Conservation (phyloP, 176 grass and related monocot genomes). For the Bonia amplexicaulis region DNA sequence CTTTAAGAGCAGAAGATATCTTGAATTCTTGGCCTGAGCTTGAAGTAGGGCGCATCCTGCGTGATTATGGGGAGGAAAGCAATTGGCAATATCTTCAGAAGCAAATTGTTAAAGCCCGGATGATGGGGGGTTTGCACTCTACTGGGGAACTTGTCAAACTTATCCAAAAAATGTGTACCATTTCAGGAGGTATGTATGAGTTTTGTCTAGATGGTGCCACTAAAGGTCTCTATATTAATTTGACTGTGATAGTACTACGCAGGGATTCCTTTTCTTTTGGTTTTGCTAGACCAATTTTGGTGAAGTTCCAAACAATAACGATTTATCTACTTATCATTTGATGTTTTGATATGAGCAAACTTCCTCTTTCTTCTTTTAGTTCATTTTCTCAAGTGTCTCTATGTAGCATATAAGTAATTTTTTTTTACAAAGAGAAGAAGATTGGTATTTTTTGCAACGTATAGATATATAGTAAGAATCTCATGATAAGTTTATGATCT, state of each 20-base stretch:
- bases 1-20: conserved; percentile 85
- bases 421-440: neutral
- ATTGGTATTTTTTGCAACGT: neutral
- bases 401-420: neutral
- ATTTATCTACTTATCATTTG: neutral
- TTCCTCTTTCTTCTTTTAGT: neutral
- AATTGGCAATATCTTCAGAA: conserved; percentile 83
- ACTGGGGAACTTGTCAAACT: conserved; percentile 67
- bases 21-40: conserved; percentile 85
- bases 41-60: conserved; percentile 76
- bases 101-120: conserved; percentile 58
- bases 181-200: conserved; percentile 46
- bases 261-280: neutral
- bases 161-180: conserved; percentile 48
- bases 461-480: neutral
- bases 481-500: conserved; percentile 21
- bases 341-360: neutral
- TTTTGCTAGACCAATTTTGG: neutral
- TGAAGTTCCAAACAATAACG: neutral
- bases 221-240: neutral
- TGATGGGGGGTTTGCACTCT: conserved; percentile 47
- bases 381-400: neutral
- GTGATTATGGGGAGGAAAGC: conserved; percentile 91
- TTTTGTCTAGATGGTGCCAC: conserved; percentile 1
- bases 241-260: neutral